These are phyloP conservation scores for Gaeumannomyces tritici DNA, from an alignment of 2,329 filamentous ascomycete species.

Conservation along the genomic window DNA sequence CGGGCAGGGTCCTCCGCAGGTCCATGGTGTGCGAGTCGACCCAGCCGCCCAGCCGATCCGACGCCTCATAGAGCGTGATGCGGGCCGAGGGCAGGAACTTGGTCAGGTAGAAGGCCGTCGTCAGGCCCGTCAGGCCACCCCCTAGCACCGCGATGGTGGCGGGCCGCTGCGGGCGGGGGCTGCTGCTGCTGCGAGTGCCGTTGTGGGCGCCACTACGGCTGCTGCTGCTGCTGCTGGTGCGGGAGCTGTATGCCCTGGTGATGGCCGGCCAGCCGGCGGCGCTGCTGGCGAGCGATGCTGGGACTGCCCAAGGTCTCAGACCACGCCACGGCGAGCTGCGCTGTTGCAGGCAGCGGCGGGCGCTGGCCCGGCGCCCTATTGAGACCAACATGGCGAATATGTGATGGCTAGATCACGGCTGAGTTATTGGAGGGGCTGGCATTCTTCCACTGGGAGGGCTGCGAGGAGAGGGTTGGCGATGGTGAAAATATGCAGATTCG, in stretches of 20 bases:
- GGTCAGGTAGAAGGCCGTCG: conserved; percentile 67
- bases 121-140: conserved; percentile 74
- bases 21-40: conserved; percentile 54
- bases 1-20: conserved; percentile 29
- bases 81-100: conserved; percentile 54
- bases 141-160: conserved; percentile 58
- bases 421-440: neutral
- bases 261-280: neutral
- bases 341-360: neutral
- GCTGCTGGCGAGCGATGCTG: neutral
- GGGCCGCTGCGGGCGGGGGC: too few species aligned
- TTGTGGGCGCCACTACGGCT: neutral
- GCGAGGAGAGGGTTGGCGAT: too few species aligned
- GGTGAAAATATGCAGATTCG: neutral
- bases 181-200: neutral
- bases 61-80: conserved; percentile 75
- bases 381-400: neutral
- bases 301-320: neutral
- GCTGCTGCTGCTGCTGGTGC: neutral
- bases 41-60: conserved; percentile 70
- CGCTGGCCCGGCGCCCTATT: neutral
- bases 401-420: neutral
- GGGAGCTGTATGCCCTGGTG: neutral
- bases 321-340: neutral
- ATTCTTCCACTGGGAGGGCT: neutral